A percentile compares a stretch with the other conserved stretches of the same genome.
Conservation (phyloP, 495 filamentous ascomycete species). For the Podospora conica region DNA sequence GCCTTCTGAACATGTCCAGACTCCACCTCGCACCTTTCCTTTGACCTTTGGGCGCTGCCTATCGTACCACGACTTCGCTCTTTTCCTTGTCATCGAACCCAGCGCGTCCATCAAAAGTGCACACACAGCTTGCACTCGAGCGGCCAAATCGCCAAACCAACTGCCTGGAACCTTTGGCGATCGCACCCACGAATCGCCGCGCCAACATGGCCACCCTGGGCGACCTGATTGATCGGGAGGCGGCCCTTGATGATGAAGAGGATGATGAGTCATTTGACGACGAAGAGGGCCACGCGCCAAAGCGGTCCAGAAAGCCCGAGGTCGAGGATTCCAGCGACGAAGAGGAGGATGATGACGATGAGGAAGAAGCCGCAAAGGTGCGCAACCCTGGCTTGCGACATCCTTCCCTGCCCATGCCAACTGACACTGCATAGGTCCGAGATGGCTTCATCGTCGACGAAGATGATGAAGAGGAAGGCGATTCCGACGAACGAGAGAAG, state of each 20-base stretch:
- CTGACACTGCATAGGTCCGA: constrained; percentile 51
- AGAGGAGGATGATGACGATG: constrained; percentile 94
- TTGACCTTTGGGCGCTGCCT: not conserved
- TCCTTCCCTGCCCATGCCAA: not conserved
- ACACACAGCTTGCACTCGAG: not conserved
- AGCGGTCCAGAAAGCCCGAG: constrained; percentile 32
- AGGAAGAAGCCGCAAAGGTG: constrained; percentile 60
- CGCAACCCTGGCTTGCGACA: not conserved
- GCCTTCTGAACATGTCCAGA: not conserved
- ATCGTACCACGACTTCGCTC: not conserved
- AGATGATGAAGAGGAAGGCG: constrained; percentile 70
- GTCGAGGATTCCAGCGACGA: constrained; percentile 87
- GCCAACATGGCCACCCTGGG: constrained; percentile 61
- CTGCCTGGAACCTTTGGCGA: not conserved
- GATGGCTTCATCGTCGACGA: constrained; percentile 97
- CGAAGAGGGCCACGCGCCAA: constrained; percentile 65
- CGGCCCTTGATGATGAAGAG: constrained; percentile 83
- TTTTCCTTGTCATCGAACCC: not conserved
- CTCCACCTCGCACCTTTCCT: not conserved
- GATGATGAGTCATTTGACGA: constrained; percentile 75
- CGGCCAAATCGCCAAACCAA: not conserved
- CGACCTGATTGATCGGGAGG: constrained; percentile 77
- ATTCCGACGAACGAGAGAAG: constrained; percentile 55
- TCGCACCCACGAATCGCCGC: not conserved
- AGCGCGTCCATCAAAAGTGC: not conserved